Evolutionary conservation across 2,329 filamentous ascomycete genomes (phyloP).

Genomic region (Ophiostoma pallidulum): DNA sequence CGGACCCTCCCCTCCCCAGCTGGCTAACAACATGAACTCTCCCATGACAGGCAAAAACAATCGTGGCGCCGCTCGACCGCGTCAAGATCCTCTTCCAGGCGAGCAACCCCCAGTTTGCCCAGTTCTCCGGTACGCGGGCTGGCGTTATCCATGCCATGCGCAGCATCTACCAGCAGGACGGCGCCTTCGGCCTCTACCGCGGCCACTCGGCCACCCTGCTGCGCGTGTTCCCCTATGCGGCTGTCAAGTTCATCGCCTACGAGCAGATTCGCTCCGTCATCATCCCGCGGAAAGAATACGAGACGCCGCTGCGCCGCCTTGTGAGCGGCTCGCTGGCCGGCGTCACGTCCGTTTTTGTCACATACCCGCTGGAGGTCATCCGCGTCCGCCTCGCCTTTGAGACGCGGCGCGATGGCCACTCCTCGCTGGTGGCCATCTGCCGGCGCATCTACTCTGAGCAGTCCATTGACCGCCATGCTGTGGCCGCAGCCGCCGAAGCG

Average conservation of each 20-base stretch:
- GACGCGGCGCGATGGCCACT: constrained; percentile 64
- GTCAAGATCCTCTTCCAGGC: constrained; percentile 99
- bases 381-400: constrained; percentile 91
- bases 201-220: constrained; percentile 91
- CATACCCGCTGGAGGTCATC: constrained; percentile 89
- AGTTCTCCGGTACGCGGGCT: constrained; percentile 83
- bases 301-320: constrained; percentile 71
- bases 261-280: constrained; percentile 81
- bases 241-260: constrained; percentile 96
- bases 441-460: constrained; percentile 79
- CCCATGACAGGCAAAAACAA: constrained; percentile 68
- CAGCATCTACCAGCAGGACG: constrained; percentile 72
- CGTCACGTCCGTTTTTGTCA: constrained; percentile 87
- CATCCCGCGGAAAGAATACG: constrained; percentile 62
- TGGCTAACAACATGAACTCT: neutral
- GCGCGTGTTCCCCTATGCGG: constrained; percentile 93
- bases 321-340: constrained; percentile 67
- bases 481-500: constrained; percentile 29
- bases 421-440: constrained; percentile 67
- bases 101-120: constrained; percentile 84
- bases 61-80: constrained; percentile 90
- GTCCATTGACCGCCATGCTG: constrained; percentile 32
- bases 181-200: constrained; percentile 69
- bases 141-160: constrained; percentile 74
- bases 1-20: too few relatives aligned